A percentile compares a stretch with the other conserved stretches of the same genome.
These are phyloP conservation scores for Suaeda aralocaspica DNA, from an alignment of 148 eudicot genomes.

Conservation along the genomic window DNA sequence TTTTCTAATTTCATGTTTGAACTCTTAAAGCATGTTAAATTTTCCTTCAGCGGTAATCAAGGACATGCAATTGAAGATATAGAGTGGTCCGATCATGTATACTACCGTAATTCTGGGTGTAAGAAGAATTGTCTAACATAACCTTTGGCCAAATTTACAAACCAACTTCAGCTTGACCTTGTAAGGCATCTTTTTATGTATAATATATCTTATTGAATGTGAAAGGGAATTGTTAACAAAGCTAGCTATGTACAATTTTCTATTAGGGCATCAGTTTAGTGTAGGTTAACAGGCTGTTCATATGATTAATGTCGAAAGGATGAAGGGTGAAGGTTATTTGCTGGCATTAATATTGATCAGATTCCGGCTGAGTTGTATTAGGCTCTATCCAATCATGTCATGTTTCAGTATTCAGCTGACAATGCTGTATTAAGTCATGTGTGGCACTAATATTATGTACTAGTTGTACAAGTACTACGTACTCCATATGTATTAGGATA, in stretches of 20 bases:
- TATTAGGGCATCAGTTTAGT: constrained; percentile 7
- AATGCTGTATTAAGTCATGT: background rate
- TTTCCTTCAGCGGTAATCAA: constrained; percentile 4
- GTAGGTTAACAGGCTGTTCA: constrained; percentile 22
- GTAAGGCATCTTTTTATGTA: constrained; percentile 16
- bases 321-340: background rate
- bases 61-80: background rate
- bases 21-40: background rate
- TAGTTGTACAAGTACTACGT: no score
- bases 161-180: constrained; percentile 12
- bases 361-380: constrained; percentile 19
- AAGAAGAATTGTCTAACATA: constrained; percentile 28
- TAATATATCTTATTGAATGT: constrained; percentile 22
- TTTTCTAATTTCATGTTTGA: background rate
- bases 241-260: background rate
- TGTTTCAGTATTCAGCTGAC: background rate
- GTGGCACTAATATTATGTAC: background rate
- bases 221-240: background rate
- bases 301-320: constrained; percentile 10
- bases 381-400: background rate
- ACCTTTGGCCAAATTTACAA: constrained; percentile 7
- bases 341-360: constrained; percentile 12
- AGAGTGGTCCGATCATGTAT: background rate
- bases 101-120: constrained; percentile 21
- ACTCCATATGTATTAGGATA: no score